Conservation (phyloP, 331 rosid species). For the Cydonia oblonga region DNA sequence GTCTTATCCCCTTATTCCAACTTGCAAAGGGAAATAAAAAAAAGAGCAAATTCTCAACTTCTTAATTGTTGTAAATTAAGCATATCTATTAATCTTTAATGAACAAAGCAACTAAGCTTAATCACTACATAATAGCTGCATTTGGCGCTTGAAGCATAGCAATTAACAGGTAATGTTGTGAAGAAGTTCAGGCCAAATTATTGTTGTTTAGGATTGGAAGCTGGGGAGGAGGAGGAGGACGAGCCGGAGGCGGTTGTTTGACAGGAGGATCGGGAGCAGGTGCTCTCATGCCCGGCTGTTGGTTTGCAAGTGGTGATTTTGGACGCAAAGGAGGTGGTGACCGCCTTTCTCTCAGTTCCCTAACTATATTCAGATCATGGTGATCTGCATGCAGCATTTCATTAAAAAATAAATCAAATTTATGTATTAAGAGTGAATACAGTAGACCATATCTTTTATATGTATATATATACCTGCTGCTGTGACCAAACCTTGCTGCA, state of each 20-base stretch:
- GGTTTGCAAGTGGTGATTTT: constrained; percentile 2
- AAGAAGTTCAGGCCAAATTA: neutral
- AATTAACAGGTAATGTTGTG: neutral
- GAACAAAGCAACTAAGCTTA: neutral
- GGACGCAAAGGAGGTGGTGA: neutral
- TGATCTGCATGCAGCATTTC: neutral
- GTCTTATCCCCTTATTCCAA: neutral
- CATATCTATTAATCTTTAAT: no score
- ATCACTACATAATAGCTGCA: neutral
- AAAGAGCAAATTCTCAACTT: no score
- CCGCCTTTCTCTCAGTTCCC: neutral
- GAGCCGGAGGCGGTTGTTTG: neutral
- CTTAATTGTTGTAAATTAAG: no score
- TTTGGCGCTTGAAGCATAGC: neutral
- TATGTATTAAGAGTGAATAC: neutral
- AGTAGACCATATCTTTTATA: neutral
- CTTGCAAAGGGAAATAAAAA: neutral
- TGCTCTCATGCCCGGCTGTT: neutral
- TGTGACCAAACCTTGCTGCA: neutral
- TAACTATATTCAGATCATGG: neutral
- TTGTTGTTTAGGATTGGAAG: neutral
- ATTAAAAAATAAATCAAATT: no score
- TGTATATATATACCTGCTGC: neutral
- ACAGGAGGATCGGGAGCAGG: neutral
- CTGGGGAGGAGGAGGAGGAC: neutral